phyloP scores from a whole-genome alignment of 768 basidiomycete species.

The Termitomyces heimii region DNA sequence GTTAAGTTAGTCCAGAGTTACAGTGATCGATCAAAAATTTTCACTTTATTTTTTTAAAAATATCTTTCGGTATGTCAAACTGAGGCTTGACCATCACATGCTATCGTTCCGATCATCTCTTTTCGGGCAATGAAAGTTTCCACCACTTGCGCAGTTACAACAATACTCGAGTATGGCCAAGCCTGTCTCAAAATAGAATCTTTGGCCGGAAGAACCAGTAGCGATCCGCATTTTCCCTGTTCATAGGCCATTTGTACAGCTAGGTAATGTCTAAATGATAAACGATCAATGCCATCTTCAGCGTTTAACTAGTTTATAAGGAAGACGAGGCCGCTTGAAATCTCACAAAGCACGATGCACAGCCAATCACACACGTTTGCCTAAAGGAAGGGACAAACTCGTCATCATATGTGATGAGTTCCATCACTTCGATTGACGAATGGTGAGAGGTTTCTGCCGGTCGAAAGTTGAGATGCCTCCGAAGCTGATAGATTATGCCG shows the following conservation, averaged over 20 bases:
- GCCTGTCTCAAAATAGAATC: neutral
- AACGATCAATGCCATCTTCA: neutral
- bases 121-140: neutral
- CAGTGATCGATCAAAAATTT: neutral
- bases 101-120: neutral
- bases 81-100: neutral
- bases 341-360: neutral
- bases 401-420: neutral
- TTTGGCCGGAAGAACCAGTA: neutral
- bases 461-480: neutral
- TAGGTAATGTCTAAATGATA: neutral
- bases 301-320: neutral
- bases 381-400: neutral
- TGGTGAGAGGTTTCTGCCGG: neutral
- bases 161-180: neutral
- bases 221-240: neutral
- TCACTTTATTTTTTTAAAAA: neutral
- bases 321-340: neutral
- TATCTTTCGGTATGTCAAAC: neutral
- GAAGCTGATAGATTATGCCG: neutral
- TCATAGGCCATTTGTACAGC: neutral
- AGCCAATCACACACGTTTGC: neutral
- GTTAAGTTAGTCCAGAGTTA: neutral
- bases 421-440: constrained; percentile 1
- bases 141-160: neutral